phyloP scores from a whole-genome alignment of 2,329 filamentous ascomycete species.

The Rhinocladiella similis region DNA sequence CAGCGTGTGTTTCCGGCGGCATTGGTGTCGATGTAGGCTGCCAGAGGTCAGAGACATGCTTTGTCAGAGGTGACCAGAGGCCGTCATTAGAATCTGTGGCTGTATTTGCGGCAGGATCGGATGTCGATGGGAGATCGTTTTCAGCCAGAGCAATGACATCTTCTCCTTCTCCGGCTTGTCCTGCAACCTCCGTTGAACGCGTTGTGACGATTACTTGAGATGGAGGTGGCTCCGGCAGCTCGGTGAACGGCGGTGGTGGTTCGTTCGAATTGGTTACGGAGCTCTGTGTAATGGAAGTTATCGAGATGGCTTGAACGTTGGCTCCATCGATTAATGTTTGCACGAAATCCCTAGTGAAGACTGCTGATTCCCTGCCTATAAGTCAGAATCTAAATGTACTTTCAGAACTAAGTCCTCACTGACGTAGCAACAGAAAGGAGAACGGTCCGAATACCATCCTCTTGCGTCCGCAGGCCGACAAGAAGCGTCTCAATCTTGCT shows the following conservation, averaged over 20 bases:
- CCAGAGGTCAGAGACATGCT: neutral
- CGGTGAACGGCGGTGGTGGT: neutral
- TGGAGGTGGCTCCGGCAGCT: neutral
- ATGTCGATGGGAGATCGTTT: neutral
- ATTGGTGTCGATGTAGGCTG: neutral
- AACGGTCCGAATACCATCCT: neutral
- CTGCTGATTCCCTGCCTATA: neutral
- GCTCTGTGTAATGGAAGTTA: neutral
- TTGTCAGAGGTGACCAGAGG: neutral
- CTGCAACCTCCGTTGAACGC: neutral
- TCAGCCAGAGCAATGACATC: neutral
- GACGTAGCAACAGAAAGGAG: neutral
- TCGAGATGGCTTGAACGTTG: neutral
- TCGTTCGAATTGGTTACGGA: neutral
- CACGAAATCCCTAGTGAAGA: neutral
- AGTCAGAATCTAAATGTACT: neutral
- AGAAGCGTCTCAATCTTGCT: neutral
- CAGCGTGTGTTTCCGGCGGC: neutral
- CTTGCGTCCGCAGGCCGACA: neutral
- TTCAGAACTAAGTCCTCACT: neutral
- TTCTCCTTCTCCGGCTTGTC: neutral
- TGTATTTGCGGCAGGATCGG: neutral
- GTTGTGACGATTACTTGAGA: neutral
- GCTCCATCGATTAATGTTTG: neutral
- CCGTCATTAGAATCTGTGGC: neutral